Evolutionary conservation across 306 rosid genomes (phyloP).

Genomic region (Trifolium dubium): DNA sequence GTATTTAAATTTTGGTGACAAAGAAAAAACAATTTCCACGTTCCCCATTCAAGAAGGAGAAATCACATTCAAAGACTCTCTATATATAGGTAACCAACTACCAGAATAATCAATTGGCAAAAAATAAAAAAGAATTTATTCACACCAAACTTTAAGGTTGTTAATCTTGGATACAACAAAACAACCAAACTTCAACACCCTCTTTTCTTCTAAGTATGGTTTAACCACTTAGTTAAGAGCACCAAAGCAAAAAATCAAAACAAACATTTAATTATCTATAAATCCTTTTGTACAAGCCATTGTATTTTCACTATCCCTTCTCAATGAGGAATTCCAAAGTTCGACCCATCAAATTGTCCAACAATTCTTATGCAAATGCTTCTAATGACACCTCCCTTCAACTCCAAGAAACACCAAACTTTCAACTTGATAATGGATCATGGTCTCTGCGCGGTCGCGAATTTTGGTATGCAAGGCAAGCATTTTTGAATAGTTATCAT

Average conservation of each 20-base stretch:
- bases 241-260: conserved; percentile 2
- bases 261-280: background rate
- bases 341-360: conserved; percentile 38
- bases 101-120: background rate
- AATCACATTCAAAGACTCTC: background rate
- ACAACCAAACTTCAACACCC: conserved; percentile 42
- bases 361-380: background rate
- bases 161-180: conserved; percentile 51
- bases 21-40: too few species aligned
- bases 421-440: conserved; percentile 41
- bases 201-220: conserved; percentile 38
- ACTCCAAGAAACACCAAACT: conserved; percentile 15
- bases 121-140: conserved; percentile 5
- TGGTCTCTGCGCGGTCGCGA: conserved; percentile 46
- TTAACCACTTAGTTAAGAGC: conserved; percentile 37
- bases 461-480: conserved; percentile 55
- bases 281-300: background rate
- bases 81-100: background rate
- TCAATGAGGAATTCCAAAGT: conserved; percentile 47
- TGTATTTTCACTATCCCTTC: background rate
- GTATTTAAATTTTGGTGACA: too few species aligned
- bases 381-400: conserved; percentile 9
- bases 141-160: conserved; percentile 34
- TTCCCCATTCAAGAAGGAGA: background rate
- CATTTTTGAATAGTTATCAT: conserved; percentile 63